phyloP scores from a whole-genome alignment of 2,329 filamentous ascomycete species.

The Fonsecaea pugnacius region DNA sequence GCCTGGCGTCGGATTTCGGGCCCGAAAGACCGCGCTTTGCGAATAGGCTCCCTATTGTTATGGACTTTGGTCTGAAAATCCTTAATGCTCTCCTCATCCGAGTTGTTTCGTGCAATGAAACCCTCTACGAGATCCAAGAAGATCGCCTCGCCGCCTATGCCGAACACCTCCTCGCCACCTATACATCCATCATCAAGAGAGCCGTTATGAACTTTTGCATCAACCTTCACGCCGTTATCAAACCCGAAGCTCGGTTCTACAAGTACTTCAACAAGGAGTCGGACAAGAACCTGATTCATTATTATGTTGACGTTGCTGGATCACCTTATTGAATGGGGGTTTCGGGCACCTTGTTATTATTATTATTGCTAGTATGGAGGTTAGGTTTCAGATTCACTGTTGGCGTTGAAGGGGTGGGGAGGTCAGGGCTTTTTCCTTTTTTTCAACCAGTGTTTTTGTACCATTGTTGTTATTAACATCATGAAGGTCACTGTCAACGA shows the following conservation, averaged over 20 bases:
- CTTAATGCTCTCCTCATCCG: conserved; percentile 27
- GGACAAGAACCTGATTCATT: conserved; percentile 35
- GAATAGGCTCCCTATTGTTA: conserved; percentile 29
- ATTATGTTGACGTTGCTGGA: conserved; percentile 29
- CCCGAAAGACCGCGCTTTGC: conserved; percentile 28
- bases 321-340: background rate
- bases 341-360: background rate
- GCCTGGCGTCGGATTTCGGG: conserved; percentile 31
- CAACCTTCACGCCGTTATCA: conserved; percentile 33
- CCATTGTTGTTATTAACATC: conserved; percentile 21
- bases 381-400: background rate
- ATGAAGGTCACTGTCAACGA: conserved; percentile 13
- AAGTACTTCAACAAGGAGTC: conserved; percentile 33
- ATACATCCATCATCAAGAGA: conserved; percentile 32
- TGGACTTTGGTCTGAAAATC: conserved; percentile 31
- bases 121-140: conserved; percentile 31
- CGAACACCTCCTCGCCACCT: conserved; percentile 28
- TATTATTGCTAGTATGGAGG: conserved; percentile 3
- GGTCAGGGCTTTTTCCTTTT: background rate
- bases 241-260: conserved; percentile 33
- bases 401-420: background rate
- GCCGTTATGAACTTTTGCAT: conserved; percentile 30
- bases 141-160: conserved; percentile 30
- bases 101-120: conserved; percentile 17
- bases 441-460: conserved; percentile 13